These are phyloP conservation scores for Hygrocybe punicea DNA, from an alignment of 768 basidiomycete species.

Conservation along the genomic window DNA sequence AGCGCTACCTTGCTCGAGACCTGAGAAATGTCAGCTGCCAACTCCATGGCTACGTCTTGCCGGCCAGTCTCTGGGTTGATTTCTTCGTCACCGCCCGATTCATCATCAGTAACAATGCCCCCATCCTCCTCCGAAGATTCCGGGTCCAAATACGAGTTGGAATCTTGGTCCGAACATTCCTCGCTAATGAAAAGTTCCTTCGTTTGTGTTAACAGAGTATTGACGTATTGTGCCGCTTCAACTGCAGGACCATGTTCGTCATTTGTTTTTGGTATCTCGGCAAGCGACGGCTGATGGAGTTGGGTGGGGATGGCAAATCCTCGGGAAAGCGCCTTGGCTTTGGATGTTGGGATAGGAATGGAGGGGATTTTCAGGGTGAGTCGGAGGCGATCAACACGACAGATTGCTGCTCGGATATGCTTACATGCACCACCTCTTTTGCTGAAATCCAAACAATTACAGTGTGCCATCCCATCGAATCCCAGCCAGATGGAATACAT, in stretches of 20 bases:
- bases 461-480: constrained; percentile 2
- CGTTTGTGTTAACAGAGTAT: too few relatives aligned
- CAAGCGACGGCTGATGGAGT: not conserved
- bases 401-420: constrained; percentile 10
- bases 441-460: constrained; percentile 13
- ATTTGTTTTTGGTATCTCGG: not conserved
- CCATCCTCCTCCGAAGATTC: too few relatives aligned
- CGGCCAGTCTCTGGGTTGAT: not conserved
- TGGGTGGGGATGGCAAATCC: not conserved
- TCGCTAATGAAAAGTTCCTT: too few relatives aligned
- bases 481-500: constrained; percentile 1
- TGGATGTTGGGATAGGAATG: not conserved
- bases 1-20: not conserved
- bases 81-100: not conserved
- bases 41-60: not conserved
- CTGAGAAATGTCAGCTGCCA: too few relatives aligned
- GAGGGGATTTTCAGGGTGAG: not conserved
- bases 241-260: not conserved
- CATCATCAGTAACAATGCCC: not conserved
- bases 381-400: constrained; percentile 1
- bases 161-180: too few relatives aligned
- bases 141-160: too few relatives aligned
- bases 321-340: not conserved
- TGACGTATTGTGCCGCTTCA: too few relatives aligned
- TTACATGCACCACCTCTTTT: constrained; percentile 20